Base-by-base conservation (phyloP, 1,284 basidiomycete species). In the Cryptococcus sp. region DNA sequence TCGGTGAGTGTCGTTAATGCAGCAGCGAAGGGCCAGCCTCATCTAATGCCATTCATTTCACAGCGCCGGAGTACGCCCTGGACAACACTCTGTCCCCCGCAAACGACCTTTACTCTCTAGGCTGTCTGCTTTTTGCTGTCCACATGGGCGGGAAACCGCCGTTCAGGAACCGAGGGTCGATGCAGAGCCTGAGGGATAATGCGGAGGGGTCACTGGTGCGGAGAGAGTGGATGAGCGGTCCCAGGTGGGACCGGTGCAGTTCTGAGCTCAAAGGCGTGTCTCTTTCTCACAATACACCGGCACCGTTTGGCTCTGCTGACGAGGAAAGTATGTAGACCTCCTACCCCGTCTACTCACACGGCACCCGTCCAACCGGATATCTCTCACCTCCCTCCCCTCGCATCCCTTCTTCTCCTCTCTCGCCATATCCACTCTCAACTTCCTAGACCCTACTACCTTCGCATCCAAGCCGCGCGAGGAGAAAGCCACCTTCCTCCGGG, bases 361-460 rank as follows among this genome's bases (percentile, higher is more conserved):
- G 53, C 85, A 86, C 62, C 83, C 89, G 15, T 81, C 82, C 36
- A 81, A 80, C 46, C 80, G 96, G 24, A 86, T 92, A 13, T 85
- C 85, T 0, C 89, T 95, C 2, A 79, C 83, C 3, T 84, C 86
- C 1, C 84, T 98, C 40, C 87, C 91, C 7, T 83, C 86, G 0
- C 87, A 91, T 64, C 73, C 88, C 0, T 98, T 96, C 82, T 98
- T 98, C 79, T 95, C 91, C 4, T 94, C 92, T 8, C 80, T 98
- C n/a, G 89, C 95, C 15, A 94, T 98, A 37, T 95, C 91, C 1
- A 98, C 95, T 0, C 83, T 99, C 38, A 95, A 93, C 70, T 99
- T 98, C 78, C 81, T 99, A 59, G 95, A 98, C 69, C 85, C 95
- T 4, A 91, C 94, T 13, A 94, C 87, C 57, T 99, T 98, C 72